Percentiles rank a stretch among this genome's conserved stretches.
These are phyloP conservation scores for Vigna trinervia DNA, from an alignment of 306 rosid species.

Conservation along the genomic window DNA sequence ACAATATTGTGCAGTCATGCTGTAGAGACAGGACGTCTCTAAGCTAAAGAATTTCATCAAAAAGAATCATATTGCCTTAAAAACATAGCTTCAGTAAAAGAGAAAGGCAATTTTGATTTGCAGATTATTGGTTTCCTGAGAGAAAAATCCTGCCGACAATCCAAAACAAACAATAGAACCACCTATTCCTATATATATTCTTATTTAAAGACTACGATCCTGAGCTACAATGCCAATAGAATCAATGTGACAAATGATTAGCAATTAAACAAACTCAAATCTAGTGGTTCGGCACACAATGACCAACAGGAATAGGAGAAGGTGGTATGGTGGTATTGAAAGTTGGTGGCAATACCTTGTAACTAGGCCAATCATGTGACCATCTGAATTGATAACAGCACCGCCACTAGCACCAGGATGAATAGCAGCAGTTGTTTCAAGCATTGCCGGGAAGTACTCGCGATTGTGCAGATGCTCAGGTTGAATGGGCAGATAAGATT, in stretches of 20 bases:
- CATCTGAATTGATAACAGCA: constrained; percentile 82
- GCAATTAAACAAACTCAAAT: not conserved
- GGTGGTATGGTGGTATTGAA: not conserved
- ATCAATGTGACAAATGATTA: constrained; percentile 29
- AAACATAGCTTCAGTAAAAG: not conserved
- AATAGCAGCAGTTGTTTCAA: constrained; percentile 95
- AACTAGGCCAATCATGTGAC: constrained; percentile 92
- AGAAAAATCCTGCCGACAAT: not conserved
- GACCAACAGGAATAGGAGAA: constrained; percentile 23
- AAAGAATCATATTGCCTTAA: not conserved
- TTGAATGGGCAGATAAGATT: constrained; percentile 56
- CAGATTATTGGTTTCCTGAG: not conserved
- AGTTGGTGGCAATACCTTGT: constrained; percentile 66
- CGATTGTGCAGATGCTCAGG: constrained; percentile 49
- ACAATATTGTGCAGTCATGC: not conserved
- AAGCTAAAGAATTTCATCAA: constrained; percentile 18
- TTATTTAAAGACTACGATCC: constrained; percentile 23
- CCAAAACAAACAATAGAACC: constrained; percentile 8
- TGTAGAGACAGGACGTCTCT: not conserved
- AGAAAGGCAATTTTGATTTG: not conserved
- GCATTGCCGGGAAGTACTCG: constrained; percentile 72
- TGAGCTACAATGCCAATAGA: constrained; percentile 14
- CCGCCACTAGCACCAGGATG: constrained; percentile 99
- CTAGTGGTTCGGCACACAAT: constrained; percentile 1
- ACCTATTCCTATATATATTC: not conserved